phyloP scores from a whole-genome alignment of 2,329 filamentous ascomycete species.

The Alternaria infectoria region DNA sequence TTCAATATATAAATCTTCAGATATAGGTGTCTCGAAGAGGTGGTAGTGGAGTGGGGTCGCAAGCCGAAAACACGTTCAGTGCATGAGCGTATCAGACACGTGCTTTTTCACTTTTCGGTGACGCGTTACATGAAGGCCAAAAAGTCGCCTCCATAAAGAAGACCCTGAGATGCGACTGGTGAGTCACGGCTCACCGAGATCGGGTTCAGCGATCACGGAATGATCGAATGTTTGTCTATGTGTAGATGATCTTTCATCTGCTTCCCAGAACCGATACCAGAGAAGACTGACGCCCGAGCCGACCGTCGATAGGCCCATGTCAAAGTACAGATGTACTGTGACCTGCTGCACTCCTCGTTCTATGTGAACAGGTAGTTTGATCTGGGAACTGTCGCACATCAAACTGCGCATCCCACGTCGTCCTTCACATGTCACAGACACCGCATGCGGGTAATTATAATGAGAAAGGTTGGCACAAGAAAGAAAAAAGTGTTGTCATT shows the following conservation, averaged over 20 bases:
- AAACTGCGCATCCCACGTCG: background rate
- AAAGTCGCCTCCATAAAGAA: background rate
- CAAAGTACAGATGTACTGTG: background rate
- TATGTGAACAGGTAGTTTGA: background rate
- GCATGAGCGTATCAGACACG: background rate
- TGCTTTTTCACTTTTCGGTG: background rate
- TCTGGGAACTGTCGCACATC: background rate
- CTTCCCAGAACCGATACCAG: background rate
- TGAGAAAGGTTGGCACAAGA: background rate
- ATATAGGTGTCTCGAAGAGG: background rate
- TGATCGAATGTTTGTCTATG: background rate
- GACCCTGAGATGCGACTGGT: background rate
- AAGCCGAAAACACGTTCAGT: background rate
- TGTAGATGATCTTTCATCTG: background rate
- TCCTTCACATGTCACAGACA: background rate
- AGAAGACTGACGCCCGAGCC: background rate
- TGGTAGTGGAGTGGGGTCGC: background rate
- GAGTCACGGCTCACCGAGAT: too few relatives aligned
- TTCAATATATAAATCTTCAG: background rate
- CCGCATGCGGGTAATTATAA: rapidly evolving
- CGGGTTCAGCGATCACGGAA: background rate
- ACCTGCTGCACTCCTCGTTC: background rate
- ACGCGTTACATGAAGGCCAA: background rate
- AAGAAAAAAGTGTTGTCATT: background rate
- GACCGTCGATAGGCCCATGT: background rate